Conservation (phyloP, 139 green algal species). For the Pseudopediastrum boryanum region DNA sequence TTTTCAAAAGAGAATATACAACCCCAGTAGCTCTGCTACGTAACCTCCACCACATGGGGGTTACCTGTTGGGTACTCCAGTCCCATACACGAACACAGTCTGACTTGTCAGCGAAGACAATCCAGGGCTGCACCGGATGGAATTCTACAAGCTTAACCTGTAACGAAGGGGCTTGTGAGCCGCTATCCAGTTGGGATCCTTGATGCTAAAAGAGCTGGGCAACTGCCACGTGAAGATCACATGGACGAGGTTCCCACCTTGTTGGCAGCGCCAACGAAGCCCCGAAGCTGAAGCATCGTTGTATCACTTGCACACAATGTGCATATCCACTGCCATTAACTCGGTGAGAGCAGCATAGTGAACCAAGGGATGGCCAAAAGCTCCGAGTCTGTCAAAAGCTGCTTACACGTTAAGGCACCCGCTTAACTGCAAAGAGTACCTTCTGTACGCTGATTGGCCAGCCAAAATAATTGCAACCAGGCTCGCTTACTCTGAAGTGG, state of each 20-base stretch:
- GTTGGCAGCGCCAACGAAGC: slow-evolving; percentile 19
- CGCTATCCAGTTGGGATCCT: not conserved
- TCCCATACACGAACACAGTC: slow-evolving; percentile 52
- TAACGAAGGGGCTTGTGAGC: not conserved
- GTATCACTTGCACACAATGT: not conserved
- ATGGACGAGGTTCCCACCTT: slow-evolving; percentile 14
- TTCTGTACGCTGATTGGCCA: too few relatives aligned
- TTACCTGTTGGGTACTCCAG: slow-evolving; percentile 60
- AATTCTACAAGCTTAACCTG: slow-evolving; percentile 56
- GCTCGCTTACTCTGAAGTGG: too few relatives aligned
- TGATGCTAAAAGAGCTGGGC: not conserved
- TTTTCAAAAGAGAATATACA: too few relatives aligned
- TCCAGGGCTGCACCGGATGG: slow-evolving; percentile 59
- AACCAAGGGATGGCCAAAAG: too few relatives aligned
- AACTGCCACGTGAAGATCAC: not conserved
- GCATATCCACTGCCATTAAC: not conserved
- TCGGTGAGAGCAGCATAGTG: too few relatives aligned
- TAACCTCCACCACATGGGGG: not conserved
- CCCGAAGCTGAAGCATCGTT: slow-evolving; percentile 33
- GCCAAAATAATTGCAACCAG: too few relatives aligned
- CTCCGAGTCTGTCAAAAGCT: too few relatives aligned
- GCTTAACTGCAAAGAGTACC: too few relatives aligned
- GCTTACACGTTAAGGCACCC: too few relatives aligned
- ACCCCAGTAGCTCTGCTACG: too few relatives aligned
- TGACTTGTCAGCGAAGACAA: slow-evolving; percentile 48